Evolutionary conservation across 208 protist species (phyloP), one percentile per base, ranked within the genome.

Genomic region (Porcisia deanei): DNA sequence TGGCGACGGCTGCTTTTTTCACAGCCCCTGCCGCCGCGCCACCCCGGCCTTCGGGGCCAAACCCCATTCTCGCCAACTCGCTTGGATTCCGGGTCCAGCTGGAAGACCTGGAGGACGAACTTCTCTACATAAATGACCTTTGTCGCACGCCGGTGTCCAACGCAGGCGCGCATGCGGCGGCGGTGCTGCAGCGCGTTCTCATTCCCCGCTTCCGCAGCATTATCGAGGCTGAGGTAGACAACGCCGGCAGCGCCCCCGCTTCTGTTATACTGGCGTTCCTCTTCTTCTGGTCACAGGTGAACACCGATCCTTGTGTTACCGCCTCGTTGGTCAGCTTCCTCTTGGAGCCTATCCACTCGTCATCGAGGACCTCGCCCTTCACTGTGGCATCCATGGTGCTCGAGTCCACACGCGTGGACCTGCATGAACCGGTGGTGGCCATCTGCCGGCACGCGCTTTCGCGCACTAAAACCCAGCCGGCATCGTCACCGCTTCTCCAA

Each of bases 61-160:
- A 3, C 8, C 25, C 47, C 25, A 43, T n/a, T 20, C 22, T 41
- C 16, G 54, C 74, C 9, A 61, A 76, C 25, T 61, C 60, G 10
- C 59, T 55, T n/a, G 61, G 16, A 0, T 25, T 71, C 20, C 16
- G 34, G 4, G 9, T 69, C 8, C 78, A 77, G 10, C 55, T 94
- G 57, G 94, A 97, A 61, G 91, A 96, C 76, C 69, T 93, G 47
- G 78, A 96, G 73, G 94, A 97, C 66, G 91, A 96, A 59, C 69
- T 93, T 4, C 87, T 92, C 71, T 97, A 96, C 73, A 37, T 96
- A 25, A 96, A 96, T 78, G 94, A 97, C 65, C 76, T 97, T 20
- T 86, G 84, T 71, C 75, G 71, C n/a, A 72, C 88, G 1, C 82
- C 89, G 9, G 79, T 83, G 20, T 5, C 58, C 0, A 55, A 84